Base-by-base conservation (phyloP, 2,329 filamentous ascomycete genomes). In the Alternaria sp. region DNA sequence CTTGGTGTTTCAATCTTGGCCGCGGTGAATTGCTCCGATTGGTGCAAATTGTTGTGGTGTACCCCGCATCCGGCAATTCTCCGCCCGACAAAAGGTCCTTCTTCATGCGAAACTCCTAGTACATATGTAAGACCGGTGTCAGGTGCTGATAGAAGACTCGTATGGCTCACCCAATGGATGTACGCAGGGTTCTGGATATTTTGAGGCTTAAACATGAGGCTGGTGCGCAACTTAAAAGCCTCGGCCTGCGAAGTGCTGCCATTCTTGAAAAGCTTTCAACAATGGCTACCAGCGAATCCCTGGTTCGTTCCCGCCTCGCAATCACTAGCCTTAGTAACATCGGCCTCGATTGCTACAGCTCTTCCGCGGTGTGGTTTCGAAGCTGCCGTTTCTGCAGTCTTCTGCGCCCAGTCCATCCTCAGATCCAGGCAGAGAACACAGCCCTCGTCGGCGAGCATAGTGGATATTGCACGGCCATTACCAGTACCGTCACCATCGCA, bases 351-450 rank as follows among this genome's bases (percentile, higher is more conserved):
- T 0, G 84, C 78, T 6, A 84, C 65, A 64, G 2, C 81, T 81
- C 17, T 76, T 64, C 60, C 65, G n/a, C 67, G 58, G 5, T 28
- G 74, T 71, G 82, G 73, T 5, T 75, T 67, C 3, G 62, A 63
- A 28, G 74, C 62, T 51, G 85, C 82, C 79, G 88, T 84, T 2
- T 82, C 77, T 4, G 81, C 83, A 0, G 87, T 89, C 41, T 78
- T 79, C 29, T 80, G 70, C 0, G 86, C 86, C 68, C 82, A 81
- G 0, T 77, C 71, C 0, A 80, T 49, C 34, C 85, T 80, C 37
- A 81, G 67, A 65, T 89, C 86, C 0, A 87, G 76, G 64, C 86
- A 88, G n/a, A 88, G 72, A 3, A 89, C 84, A 4, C 82, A 84
- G 8, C 86, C 85, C 26, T 87, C 85, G 49, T 84, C 80, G 4